phyloP scores from a whole-genome alignment of 2,329 filamentous ascomycete species.

The Sporothrix curviconia region DNA sequence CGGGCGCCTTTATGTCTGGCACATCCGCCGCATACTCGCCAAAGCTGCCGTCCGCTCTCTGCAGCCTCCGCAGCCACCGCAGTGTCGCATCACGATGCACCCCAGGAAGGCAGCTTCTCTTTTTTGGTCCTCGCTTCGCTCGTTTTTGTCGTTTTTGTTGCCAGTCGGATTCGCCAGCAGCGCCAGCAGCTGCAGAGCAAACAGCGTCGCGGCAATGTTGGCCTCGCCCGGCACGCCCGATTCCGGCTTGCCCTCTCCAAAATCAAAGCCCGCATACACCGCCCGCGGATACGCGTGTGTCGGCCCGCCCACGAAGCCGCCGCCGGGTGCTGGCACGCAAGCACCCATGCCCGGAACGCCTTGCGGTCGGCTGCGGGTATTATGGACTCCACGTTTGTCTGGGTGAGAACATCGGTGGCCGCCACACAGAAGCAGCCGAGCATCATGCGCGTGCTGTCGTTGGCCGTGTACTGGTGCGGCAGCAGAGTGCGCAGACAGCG shows the following conservation, averaged over 20 bases:
- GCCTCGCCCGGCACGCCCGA: constrained; percentile 43
- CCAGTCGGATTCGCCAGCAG: constrained; percentile 32
- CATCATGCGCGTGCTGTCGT: constrained; percentile 84
- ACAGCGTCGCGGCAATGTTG: constrained; percentile 82
- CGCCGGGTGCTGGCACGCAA: constrained; percentile 76
- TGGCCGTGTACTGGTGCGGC: constrained; percentile 75
- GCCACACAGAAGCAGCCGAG: constrained; percentile 85
- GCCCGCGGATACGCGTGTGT: constrained; percentile 47
- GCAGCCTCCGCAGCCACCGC: constrained; percentile 66
- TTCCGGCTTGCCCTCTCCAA: constrained; percentile 36
- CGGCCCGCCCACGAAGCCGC: constrained; percentile 84
- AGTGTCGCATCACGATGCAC: constrained; percentile 64
- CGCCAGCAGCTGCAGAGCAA: constrained; percentile 71
- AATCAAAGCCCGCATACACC: constrained; percentile 25
- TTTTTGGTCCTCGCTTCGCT: no score
- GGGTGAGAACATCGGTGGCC: constrained; percentile 72
- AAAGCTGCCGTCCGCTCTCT: constrained; percentile 82
- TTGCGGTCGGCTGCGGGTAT: constrained; percentile 39
- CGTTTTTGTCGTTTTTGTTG: neutral
- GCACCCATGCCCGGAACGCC: constrained; percentile 65
- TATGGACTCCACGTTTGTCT: neutral
- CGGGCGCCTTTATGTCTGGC: constrained; percentile 1
- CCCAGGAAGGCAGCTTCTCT: constrained; percentile 41
- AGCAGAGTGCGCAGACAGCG: constrained; percentile 77
- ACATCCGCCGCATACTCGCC: constrained; percentile 66